phyloP scores from a whole-genome alignment of 768 basidiomycete species.

The Boletus subparvulus region DNA sequence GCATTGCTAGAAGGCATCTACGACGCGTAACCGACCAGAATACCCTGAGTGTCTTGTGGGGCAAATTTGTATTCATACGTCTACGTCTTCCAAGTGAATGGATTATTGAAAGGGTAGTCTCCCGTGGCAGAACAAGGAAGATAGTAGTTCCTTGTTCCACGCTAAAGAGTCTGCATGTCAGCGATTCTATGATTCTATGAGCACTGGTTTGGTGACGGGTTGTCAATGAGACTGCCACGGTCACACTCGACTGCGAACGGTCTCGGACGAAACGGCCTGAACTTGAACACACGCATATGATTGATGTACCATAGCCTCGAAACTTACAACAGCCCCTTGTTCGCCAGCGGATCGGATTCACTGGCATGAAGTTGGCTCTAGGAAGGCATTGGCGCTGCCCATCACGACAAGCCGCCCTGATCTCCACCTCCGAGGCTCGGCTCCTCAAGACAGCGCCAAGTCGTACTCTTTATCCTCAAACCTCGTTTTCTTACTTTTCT shows the following conservation, averaged over 20 bases:
- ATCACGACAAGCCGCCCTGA: conserved; percentile 9
- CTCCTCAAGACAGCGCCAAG: conserved; percentile 1
- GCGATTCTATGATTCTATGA: too few species aligned
- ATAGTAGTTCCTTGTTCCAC: neutral
- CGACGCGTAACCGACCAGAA: neutral
- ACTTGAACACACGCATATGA: conserved; percentile 4
- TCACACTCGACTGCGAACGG: neutral
- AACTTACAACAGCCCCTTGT: neutral
- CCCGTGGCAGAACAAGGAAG: neutral
- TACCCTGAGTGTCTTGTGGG: neutral
- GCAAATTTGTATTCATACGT: neutral
- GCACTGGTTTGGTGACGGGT: neutral
- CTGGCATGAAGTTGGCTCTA: conserved; percentile 12
- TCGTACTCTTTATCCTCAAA: neutral
- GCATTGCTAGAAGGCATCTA: conserved; percentile 52
- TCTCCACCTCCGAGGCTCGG: conserved; percentile 12
- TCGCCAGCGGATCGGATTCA: conserved; percentile 3
- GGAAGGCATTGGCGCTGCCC: conserved; percentile 15
- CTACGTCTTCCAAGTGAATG: neutral
- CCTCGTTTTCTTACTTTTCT: neutral
- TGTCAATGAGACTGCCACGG: neutral
- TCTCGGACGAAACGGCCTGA: neutral
- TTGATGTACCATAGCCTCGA: conserved; percentile 10
- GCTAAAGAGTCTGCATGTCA: too few species aligned
- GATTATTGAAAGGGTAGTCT: neutral